Base-by-base conservation (phyloP, 169 alveolate genomes). In the Theileria parva region DNA sequence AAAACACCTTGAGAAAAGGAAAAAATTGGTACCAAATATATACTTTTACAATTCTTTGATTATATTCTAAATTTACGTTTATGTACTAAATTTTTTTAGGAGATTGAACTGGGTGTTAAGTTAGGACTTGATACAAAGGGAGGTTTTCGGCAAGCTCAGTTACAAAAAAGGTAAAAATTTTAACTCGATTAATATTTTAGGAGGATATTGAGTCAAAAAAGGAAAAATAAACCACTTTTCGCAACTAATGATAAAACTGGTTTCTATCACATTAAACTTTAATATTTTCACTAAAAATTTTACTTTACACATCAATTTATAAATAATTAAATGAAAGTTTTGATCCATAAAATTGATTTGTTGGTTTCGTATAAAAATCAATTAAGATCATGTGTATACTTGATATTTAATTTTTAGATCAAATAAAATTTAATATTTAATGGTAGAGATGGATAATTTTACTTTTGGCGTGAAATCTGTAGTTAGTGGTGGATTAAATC, bases 21-120 rank as follows among this genome's bases (percentile, higher is more conserved):
- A 79, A 39, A 77, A 83, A 84, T 28, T 77, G 73, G 94, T 84
- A 69, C 48, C 17, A 44, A 7, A 44, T 13, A 85, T 50, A 59
- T 65, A 34, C 76, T 70, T 6, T 76, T 63, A 9, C 44, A 51
- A 59, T 60, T 37, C 2, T 71, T 32, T 27, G 4, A 27, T 5
- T 23, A 0, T 15, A 11, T 61, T 55, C 1, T 44, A 25, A 25
- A 71, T 71, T 32, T 71, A 6, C 2, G 2, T 67, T 64, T 32
- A 5, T 12, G 11, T 66, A 23, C 9, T 66, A 3, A n/a, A 37
- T 21, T 9, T 17, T 44, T 51, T 13, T 55, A 83, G 89, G 89
- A 83, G 55, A 74, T 64, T 39, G 81, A 83, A 65, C 89, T 83
- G 15, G 89, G 89, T 9, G 86, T 83, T 13, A 83, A 83, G 76